Evolutionary conservation across 345 rosid species (phyloP), one percentile per base, ranked within the genome.

Genomic region (Rhodamnia rubescens): DNA sequence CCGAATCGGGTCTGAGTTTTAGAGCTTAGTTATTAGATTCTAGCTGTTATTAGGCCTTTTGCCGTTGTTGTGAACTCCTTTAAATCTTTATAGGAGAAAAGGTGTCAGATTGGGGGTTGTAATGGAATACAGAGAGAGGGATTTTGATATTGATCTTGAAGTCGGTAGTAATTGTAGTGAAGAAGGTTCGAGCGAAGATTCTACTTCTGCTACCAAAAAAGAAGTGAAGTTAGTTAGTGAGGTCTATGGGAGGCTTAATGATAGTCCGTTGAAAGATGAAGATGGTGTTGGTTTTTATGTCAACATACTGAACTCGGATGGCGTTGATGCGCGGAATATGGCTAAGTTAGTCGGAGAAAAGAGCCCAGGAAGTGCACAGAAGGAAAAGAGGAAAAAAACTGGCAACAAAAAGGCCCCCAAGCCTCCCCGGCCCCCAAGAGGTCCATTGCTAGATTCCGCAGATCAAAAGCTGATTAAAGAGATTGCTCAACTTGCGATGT

Each of bases 361-460:
- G 81, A 89, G 84, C 86, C 85, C 78, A 50, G 87, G 87, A 61
- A 87, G 69, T 81, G 84, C 84, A 10, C 91, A 85, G 88, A 91
- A 89, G 90, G 96, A 89, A 88, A 92, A 93, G 82, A 88, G 88
- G 44, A 94, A 91, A 83, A 94, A 90, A 83, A 86, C 87, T 8
- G 90, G 95, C 92, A 83, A 92, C 85, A 89, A 96, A 84, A 95
- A 95, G 86, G 75, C 94, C 51, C 85, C 94, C 8, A 94, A 89
- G 85, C 99, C 99, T 87, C 99, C 99, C 7, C 89, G 96, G n/a
- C 97, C 99, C 44, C 99, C 99, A 0, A 91, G 93, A 85, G 95
- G 97, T 83, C 99, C 98, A 16, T 93, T 95, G 10, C 83, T 98
- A 87, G 98, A 95, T 84, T 92, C 98, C 0, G 94, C 97, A 80